These are phyloP conservation scores for Lyophyllum atratum DNA, from an alignment of 768 basidiomycete species.

Conservation along the genomic window DNA sequence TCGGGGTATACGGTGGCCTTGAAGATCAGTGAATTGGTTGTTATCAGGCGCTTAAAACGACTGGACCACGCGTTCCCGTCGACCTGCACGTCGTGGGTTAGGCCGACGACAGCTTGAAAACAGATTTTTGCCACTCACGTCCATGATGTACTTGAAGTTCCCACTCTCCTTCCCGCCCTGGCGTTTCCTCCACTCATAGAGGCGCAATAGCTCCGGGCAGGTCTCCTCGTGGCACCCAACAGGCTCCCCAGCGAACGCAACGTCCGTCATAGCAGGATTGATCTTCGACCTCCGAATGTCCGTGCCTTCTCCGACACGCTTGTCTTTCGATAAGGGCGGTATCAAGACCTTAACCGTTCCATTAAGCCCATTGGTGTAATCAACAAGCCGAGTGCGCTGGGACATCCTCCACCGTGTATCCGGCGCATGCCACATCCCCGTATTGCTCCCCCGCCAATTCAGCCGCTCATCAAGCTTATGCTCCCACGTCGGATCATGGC, in stretches of 20 bases:
- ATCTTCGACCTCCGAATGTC: constrained; percentile 27
- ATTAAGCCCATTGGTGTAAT: constrained; percentile 31
- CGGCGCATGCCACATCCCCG: constrained; percentile 48
- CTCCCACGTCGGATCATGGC: constrained; percentile 59
- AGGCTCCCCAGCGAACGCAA: constrained; percentile 47
- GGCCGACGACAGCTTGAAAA: background rate
- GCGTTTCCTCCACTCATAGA: constrained; percentile 45
- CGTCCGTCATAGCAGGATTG: constrained; percentile 51
- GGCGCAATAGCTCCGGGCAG: constrained; percentile 38
- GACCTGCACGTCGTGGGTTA: constrained; percentile 27
- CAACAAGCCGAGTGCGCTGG: constrained; percentile 45
- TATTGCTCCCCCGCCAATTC: constrained; percentile 66
- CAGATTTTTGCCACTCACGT: constrained; percentile 27
- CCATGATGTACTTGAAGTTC: constrained; percentile 53
- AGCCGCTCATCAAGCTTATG: constrained; percentile 52
- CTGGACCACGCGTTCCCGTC: constrained; percentile 61
- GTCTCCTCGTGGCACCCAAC: constrained; percentile 37
- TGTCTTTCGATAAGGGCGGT: constrained; percentile 14
- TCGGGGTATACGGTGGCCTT: constrained; percentile 65
- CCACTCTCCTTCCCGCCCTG: constrained; percentile 42
- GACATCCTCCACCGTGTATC: constrained; percentile 38
- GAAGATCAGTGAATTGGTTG: constrained; percentile 57
- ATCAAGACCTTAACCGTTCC: constrained; percentile 32
- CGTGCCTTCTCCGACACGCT: constrained; percentile 32
- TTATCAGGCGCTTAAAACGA: constrained; percentile 57